These are phyloP conservation scores for Phragmites australis DNA, from an alignment of 176 grass and related monocot species.

Conservation along the genomic window DNA sequence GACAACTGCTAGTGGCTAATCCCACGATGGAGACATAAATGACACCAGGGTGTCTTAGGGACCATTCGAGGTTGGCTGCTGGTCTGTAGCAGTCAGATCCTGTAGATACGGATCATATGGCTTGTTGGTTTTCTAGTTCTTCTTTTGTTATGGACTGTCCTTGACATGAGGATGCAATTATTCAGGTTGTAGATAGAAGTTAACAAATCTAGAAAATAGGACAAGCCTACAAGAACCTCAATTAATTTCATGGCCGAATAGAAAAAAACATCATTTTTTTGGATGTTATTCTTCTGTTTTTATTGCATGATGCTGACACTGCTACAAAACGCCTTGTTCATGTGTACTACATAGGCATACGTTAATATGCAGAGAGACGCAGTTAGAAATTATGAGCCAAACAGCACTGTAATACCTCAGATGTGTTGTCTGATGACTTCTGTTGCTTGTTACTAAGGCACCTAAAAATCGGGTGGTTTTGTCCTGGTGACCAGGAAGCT, in stretches of 20 bases:
- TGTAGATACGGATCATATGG: constrained; percentile 36
- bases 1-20: constrained; percentile 52
- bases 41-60: constrained; percentile 31
- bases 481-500: not conserved
- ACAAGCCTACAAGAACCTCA: not conserved
- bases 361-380: no score
- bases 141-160: constrained; percentile 1
- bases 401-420: not conserved
- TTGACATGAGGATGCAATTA: constrained; percentile 2
- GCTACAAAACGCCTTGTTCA: not conserved
- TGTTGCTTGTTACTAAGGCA: not conserved
- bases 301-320: not conserved
- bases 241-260: not conserved
- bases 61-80: constrained; percentile 46
- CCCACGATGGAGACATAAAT: constrained; percentile 40
- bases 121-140: constrained; percentile 1
- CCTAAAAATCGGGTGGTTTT: not conserved
- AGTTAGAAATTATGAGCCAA: not conserved
- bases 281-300: not conserved
- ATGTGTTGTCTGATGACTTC: not conserved
- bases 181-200: constrained; percentile 11
- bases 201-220: not conserved
- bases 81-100: constrained; percentile 45
- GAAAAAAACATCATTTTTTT: not conserved
- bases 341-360: not conserved